Evolutionary conservation across 2,329 filamentous ascomycete genomes (phyloP), one percentile per base, ranked within the genome.

Genomic region (Claviceps citrina): DNA sequence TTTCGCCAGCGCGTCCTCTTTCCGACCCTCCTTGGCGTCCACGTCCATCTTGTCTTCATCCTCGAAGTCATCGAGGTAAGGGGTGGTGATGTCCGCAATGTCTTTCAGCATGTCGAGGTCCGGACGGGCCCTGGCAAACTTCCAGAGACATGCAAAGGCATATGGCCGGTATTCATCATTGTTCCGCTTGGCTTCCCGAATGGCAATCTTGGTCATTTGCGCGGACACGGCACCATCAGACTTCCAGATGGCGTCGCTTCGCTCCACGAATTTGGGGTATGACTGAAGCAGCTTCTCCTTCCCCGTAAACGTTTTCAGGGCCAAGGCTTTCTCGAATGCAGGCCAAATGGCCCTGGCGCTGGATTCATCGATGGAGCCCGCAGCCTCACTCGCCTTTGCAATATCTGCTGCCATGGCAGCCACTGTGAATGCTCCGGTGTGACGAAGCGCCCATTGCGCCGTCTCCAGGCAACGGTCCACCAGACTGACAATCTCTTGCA

Each of bases 141-240:
- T 69, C 53, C 83, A 86, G 5, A 95, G 64, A 26, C 75, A 77
- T 40, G 66, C 64, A 46, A 94, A 72, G 1, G 84, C 83, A 57
- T 84, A 70, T 16, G 81, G 79, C 12, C 83, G 76, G 59, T 96
- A 98, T 7, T 68, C 67, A n/a, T 78, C 73, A 52, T 95, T 95
- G 54, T 87, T 89, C 25, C 91, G 75, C 65, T 91, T 95, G 7
- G 86, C 86, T 68, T 98, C 91, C 42, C 89, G 74, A 13, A 89
- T 58, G 5, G 74, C 73, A 47, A 94, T 81, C 70, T 87, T 87
- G 63, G 80, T 82, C 63, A 87, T 77, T 49, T 79, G 70, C 7
- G 72, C 67, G 9, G 71, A 70, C 19, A 83, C 60, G 8, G 55
- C 53, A 0, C 55, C 45, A 46, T 80, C 71, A 5, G 58, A 56